These are phyloP conservation scores for Imleria badia DNA, from an alignment of 768 basidiomycete genomes.

Conservation along the genomic window DNA sequence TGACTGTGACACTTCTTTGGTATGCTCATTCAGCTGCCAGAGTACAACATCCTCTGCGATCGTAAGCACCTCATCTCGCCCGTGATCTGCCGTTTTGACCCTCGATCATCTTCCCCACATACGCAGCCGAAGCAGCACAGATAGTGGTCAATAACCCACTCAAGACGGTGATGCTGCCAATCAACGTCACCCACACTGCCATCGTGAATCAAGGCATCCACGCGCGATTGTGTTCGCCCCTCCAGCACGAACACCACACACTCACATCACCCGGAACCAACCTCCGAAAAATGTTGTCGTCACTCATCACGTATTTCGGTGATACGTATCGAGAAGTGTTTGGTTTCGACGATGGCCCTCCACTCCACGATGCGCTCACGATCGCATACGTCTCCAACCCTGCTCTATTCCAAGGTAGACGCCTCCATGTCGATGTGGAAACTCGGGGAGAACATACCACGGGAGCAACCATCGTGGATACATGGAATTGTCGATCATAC, in stretches of 20 bases:
- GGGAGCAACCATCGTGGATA: constrained; percentile 81
- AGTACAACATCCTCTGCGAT: constrained; percentile 82
- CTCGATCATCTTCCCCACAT: not conserved
- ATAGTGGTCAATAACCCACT: constrained; percentile 75
- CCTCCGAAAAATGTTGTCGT: constrained; percentile 73
- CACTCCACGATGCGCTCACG: constrained; percentile 84
- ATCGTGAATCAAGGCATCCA: constrained; percentile 65
- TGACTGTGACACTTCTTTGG: not conserved
- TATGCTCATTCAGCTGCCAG: constrained; percentile 35
- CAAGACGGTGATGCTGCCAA: constrained; percentile 73
- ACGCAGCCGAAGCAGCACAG: constrained; percentile 73
- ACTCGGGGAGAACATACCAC: constrained; percentile 59
- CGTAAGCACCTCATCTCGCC: constrained; percentile 48
- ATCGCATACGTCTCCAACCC: constrained; percentile 75
- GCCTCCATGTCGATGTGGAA: constrained; percentile 86
- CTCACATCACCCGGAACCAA: constrained; percentile 34
- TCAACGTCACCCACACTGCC: constrained; percentile 87
- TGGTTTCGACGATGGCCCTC: constrained; percentile 82
- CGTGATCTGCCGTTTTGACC: not conserved
- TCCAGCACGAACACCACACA: constrained; percentile 24
- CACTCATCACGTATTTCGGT: constrained; percentile 73
- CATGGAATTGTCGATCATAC: constrained; percentile 60
- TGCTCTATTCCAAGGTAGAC: constrained; percentile 54
- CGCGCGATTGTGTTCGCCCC: constrained; percentile 48
- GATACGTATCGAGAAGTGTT: constrained; percentile 71